phyloP scores from a whole-genome alignment of 257 asterid genomes.

The Capsicum chinense region DNA sequence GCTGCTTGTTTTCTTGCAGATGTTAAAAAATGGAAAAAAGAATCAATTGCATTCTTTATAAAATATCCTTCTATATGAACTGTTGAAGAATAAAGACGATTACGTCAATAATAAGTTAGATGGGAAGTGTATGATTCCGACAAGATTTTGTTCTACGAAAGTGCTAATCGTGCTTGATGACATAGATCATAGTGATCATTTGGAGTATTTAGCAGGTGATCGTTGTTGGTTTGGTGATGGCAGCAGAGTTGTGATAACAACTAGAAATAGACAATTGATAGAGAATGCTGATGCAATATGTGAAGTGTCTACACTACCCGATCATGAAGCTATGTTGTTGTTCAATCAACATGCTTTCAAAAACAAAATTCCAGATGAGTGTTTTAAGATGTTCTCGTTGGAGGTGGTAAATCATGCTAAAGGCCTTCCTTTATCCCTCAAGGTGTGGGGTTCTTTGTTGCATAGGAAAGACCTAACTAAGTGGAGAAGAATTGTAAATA shows the following conservation, averaged over 20 bases:
- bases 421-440: not conserved
- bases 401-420: not conserved
- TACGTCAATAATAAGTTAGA: not conserved
- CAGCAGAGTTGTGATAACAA: not conserved
- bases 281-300: not conserved
- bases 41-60: too few species aligned
- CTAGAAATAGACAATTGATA: not conserved
- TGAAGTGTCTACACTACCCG: not conserved
- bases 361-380: not conserved
- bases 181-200: not conserved
- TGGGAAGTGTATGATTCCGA: not conserved
- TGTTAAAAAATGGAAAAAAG: too few species aligned
- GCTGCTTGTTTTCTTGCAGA: not conserved
- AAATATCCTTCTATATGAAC: not conserved
- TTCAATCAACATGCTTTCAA: not conserved
- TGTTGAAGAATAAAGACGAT: too few species aligned
- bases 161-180: not conserved
- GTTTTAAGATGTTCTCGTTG: not conserved
- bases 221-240: not conserved
- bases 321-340: not conserved
- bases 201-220: not conserved
- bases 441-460: not conserved
- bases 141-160: not conserved
- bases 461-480: not conserved
- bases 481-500: accelerated